Evolutionary conservation across 805 yeast genomes (phyloP).

Genomic region (Cyberlindnera euphorbiiphila): DNA sequence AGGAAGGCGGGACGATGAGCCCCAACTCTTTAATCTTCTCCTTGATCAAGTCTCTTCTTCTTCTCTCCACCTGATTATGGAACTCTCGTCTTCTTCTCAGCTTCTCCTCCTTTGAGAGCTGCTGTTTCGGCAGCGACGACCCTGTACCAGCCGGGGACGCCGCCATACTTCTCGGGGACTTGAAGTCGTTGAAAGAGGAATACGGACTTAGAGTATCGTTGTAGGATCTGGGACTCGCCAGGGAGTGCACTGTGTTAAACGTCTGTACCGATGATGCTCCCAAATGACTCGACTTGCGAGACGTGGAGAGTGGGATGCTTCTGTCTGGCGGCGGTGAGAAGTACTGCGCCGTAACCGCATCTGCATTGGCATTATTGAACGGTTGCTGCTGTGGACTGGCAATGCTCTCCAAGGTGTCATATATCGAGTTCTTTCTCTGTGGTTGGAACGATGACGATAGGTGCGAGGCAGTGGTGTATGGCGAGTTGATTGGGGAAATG

Average conservation of each 20-base stretch:
- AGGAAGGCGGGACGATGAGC: conserved; percentile 70
- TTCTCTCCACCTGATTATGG: conserved; percentile 91
- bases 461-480: conserved; percentile 18
- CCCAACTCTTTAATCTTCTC: conserved; percentile 85
- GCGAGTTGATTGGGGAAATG: conserved; percentile 23
- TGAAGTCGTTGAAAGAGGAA: conserved; percentile 27
- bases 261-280: conserved; percentile 10
- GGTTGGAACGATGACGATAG: conserved; percentile 22
- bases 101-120: conserved; percentile 60
- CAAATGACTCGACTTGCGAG: conserved; percentile 8
- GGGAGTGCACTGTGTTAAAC: conserved; percentile 7
- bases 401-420: conserved; percentile 25
- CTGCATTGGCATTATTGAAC: conserved; percentile 4
- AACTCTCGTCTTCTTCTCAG: conserved; percentile 76
- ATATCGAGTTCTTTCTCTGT: conserved; percentile 23
- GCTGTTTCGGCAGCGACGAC: conserved; percentile 29
- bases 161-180: conserved; percentile 31
- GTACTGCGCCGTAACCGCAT: conserved; percentile 19
- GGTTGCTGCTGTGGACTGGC: conserved; percentile 19
- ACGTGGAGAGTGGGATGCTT: conserved; percentile 14
- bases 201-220: conserved; percentile 28
- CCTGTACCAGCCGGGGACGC: conserved; percentile 28
- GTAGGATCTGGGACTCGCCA: conserved; percentile 19
- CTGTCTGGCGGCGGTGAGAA: conserved; percentile 25
- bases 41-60: conserved; percentile 87